Evolutionary conservation across 495 filamentous ascomycete genomes (phyloP).

Genomic region (Podospora anserina): DNA sequence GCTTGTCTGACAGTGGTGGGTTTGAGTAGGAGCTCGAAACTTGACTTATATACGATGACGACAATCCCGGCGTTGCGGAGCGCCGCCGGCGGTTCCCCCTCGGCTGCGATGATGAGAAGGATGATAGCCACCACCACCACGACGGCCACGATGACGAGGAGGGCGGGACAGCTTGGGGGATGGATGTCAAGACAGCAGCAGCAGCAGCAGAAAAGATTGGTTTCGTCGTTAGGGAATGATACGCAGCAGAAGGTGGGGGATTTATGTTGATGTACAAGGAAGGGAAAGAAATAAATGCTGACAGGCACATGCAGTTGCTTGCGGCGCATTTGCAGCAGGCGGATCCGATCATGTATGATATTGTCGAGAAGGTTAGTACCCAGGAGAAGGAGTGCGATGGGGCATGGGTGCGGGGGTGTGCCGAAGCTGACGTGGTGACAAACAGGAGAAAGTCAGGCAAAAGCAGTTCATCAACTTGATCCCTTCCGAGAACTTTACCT

Average conservation of each 20-base stretch:
- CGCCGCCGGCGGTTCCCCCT: slow-evolving; percentile 1
- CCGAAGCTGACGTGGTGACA: slow-evolving; percentile 11
- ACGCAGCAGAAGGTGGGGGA: slow-evolving; percentile 59
- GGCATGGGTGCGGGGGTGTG: background rate
- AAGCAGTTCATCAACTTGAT: slow-evolving; percentile 99
- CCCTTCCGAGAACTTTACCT: slow-evolving; percentile 98
- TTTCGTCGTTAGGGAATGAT: slow-evolving; percentile 52
- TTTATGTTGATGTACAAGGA: background rate
- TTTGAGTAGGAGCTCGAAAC: background rate
- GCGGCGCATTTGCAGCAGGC: slow-evolving; percentile 73
- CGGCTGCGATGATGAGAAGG: slow-evolving; percentile 1
- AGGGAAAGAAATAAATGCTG: slow-evolving; percentile 5
- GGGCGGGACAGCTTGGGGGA: background rate
- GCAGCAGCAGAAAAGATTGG: slow-evolving; percentile 30
- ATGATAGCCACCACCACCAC: background rate
- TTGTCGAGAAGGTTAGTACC: slow-evolving; percentile 76
- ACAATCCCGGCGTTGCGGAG: slow-evolving; percentile 24
- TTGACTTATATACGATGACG: slow-evolving; percentile 22
- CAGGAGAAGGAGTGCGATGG: background rate
- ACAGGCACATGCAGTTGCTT: slow-evolving; percentile 61
- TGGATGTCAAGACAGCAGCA: slow-evolving; percentile 10
- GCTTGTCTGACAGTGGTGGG: background rate
- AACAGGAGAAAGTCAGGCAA: slow-evolving; percentile 87
- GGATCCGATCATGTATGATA: slow-evolving; percentile 80
- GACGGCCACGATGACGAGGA: background rate